These are phyloP conservation scores for Magnolia changhungtana DNA, from an alignment of 164 flowering plant genomes.

Conservation along the genomic window DNA sequence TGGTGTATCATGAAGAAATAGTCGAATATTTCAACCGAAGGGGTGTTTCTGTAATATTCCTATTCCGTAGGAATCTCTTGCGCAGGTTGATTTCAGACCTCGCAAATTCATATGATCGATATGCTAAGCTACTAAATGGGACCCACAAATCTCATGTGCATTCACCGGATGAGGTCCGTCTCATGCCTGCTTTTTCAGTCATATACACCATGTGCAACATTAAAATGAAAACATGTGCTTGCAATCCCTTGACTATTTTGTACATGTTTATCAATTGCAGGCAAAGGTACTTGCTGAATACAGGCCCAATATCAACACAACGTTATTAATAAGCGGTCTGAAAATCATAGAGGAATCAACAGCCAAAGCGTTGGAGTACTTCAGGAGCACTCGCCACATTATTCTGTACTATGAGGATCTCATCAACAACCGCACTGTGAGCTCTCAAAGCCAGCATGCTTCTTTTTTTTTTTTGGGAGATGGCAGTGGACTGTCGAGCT, in stretches of 20 bases:
- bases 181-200: neutral
- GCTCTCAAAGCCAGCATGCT: neutral
- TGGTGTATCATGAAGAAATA: slow-evolving; percentile 34
- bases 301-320: slow-evolving; percentile 46
- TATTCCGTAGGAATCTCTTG: slow-evolving; percentile 53
- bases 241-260: neutral
- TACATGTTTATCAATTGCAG: slow-evolving; percentile 29
- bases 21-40: slow-evolving; percentile 35
- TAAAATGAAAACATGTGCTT: neutral
- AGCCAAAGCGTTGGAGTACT: slow-evolving; percentile 43
- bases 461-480: neutral
- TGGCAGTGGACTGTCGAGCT: neutral
- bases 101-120: slow-evolving; percentile 54
- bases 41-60: slow-evolving; percentile 51
- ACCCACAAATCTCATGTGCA: slow-evolving; percentile 78
- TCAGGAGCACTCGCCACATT: slow-evolving; percentile 56
- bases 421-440: slow-evolving; percentile 46
- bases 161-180: slow-evolving; percentile 45
- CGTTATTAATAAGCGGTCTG: slow-evolving; percentile 35
- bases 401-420: slow-evolving; percentile 65
- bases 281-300: slow-evolving; percentile 58
- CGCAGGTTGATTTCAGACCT: slow-evolving; percentile 56
- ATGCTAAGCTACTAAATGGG: slow-evolving; percentile 54
- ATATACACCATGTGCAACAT: neutral
- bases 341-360: slow-evolving; percentile 30